These are phyloP conservation scores for Saturnispora saitoi DNA, from an alignment of 805 yeast genomes.

Conservation along the genomic window DNA sequence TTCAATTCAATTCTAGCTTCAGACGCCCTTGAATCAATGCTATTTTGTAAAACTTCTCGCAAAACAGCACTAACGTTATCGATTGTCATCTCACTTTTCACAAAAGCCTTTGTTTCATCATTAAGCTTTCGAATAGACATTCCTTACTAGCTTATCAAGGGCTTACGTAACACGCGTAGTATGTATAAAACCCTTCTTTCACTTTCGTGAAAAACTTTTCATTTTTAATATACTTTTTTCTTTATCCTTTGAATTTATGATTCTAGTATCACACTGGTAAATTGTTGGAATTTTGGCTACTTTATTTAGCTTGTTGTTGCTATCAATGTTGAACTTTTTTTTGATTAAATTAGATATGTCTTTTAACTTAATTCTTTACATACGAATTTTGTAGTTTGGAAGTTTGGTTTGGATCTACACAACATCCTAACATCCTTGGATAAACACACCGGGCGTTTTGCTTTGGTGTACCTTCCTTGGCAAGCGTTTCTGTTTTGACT, in stretches of 20 bases:
- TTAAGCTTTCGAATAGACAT: slow-evolving; percentile 9
- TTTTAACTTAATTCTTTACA: neutral
- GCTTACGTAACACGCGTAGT: neutral
- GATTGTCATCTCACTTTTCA: slow-evolving; percentile 28
- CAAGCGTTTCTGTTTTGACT: slow-evolving; percentile 10
- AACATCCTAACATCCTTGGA: slow-evolving; percentile 13
- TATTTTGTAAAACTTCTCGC: slow-evolving; percentile 44
- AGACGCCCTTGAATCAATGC: slow-evolving; percentile 45
- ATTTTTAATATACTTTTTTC: neutral
- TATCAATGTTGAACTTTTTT: neutral
- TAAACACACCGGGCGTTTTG: slow-evolving; percentile 14
- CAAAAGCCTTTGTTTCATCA: neutral
- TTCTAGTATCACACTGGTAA: neutral
- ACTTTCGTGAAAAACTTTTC: neutral
- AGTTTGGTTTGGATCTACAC: slow-evolving; percentile 12
- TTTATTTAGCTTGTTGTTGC: neutral
- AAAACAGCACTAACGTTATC: slow-evolving; percentile 34
- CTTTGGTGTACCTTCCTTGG: slow-evolving; percentile 11
- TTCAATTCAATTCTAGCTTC: slow-evolving; percentile 24
- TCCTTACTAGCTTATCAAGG: neutral
- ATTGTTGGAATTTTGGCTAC: neutral
- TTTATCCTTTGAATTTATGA: neutral
- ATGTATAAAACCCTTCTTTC: slow-evolving; percentile 2
- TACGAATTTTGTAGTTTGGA: neutral
- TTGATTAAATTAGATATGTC: neutral